These are phyloP conservation scores for Beauveria sp. DNA, from an alignment of 2,329 filamentous ascomycete species.

Conservation along the genomic window DNA sequence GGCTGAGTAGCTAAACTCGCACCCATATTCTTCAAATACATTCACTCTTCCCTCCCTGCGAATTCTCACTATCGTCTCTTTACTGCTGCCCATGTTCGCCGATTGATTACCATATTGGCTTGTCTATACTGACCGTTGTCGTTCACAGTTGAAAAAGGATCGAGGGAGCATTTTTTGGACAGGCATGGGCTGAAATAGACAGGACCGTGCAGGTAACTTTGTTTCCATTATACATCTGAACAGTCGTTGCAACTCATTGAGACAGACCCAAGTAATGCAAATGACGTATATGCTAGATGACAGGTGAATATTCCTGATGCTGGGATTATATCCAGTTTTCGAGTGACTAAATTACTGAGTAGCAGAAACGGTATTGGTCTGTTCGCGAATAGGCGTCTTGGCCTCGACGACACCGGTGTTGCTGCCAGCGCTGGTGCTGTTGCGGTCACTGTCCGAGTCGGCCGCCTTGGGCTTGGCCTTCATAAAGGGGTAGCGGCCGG, in stretches of 20 bases:
- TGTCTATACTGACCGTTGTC: too few relatives aligned
- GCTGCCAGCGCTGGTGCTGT: conserved; percentile 20
- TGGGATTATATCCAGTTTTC: not conserved
- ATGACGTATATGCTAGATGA: not conserved
- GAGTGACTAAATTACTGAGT: not conserved
- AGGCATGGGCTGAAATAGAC: too few relatives aligned
- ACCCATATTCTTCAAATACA: too few relatives aligned
- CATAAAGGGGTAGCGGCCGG: conserved; percentile 40
- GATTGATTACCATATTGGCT: too few relatives aligned
- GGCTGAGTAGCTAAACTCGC: too few relatives aligned
- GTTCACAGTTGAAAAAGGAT: too few relatives aligned
- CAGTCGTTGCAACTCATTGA: not conserved
- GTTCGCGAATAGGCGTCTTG: conserved; percentile 16
- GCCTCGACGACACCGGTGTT: conserved; percentile 16
- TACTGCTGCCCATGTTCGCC: too few relatives aligned
- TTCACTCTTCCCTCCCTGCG: too few relatives aligned
- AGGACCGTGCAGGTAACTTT: too few relatives aligned
- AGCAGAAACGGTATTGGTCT: conserved; percentile 15
- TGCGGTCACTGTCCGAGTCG: conserved; percentile 13
- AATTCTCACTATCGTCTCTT: too few relatives aligned
- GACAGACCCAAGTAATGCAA: not conserved
- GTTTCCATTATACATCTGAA: too few relatives aligned
- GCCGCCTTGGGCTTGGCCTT: conserved; percentile 22
- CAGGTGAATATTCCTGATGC: not conserved
- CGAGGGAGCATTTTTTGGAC: too few relatives aligned